Base-by-base conservation (phyloP, 1,139 yeast genomes). In the Blastobotrys illinoisensis region DNA sequence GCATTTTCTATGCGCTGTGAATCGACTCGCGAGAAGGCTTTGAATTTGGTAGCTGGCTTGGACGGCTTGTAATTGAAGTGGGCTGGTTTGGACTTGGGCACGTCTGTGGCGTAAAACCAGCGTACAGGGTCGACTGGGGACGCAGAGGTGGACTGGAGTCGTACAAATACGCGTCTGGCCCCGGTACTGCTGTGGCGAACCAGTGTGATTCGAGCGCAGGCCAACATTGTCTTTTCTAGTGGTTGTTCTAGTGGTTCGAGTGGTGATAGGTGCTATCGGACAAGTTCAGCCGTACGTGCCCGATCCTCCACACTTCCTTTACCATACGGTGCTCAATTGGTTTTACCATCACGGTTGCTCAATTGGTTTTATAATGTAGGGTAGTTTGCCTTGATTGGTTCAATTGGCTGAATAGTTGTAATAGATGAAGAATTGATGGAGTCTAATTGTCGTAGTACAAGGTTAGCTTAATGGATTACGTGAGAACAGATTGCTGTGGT, bases 91-190 rank as follows among this genome's bases (percentile, higher is more conserved):
- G 80, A 71, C 19, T 76, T 69, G 0, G 97, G 96, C 5, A 82
- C 70, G 65, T 89, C 96, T 0, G 90, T 83, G 1, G 96, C 95
- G 65, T 88, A 86, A 67, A 82, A 88, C 97, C 97, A 89, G 59
- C 61, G 56, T 11, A 51, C 54, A 24, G 54, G 21, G 21, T 52
- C 54, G 1, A 9, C 47, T 5, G 40, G 3, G 16, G 40, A 11
- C 16, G 40, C 14, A 2, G 40, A 11, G 3, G 40, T 13, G 16
- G 40, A 32, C 40, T 32, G 40, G 40, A 32, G 40, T 5, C 40
- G 40, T 16, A 32, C 40, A 11, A 32, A 32, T 3, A 32, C 11
- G 16, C 40, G 40, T 5, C 16, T 4, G 16, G 40, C 40, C 4
- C 13, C 13, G 32, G 11, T 11, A 3, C 32, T 9, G 3, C 32